Base-by-base conservation (phyloP, 768 basidiomycete genomes). In the Russula virescens region DNA sequence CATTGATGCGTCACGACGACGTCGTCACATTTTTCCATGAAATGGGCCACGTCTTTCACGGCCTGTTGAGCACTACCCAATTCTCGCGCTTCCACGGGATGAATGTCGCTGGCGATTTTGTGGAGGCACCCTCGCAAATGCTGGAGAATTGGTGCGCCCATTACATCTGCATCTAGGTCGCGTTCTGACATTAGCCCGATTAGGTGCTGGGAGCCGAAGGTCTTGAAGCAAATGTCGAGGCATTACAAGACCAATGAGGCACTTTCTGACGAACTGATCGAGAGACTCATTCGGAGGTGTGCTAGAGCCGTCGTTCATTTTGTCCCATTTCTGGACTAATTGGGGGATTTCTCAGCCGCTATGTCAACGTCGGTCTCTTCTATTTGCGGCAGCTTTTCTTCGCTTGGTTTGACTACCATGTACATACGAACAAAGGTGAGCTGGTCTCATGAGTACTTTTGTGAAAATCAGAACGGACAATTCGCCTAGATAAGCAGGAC, bases 21-120 rank as follows among this genome's bases (percentile, higher is more conserved):
- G 91, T 91, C 1, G 90, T 91, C 13, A 94, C 91, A 0, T 91
- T 94, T 76, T 92, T 94, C 82, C 92, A 94, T 68, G 92, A 93
- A 74, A 89, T 91, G 87, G 90, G 74, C 6, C 77, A 80, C 62
- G 78, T 76, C 28, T 78, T 77, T 72, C 79, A 79, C 64, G 76
- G 76, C 0, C 73, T 95, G 50, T 74, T 91, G 53, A 87, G 85
- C 68, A 78, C 75, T 62, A 91, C 90, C 35, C 81, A 80, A 63
- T 93, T 84, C 70, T 75, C 84, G 23, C 77, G 86, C 16, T 94
- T 94, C 83, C 91, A 94, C 67, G 91, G 92, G 21, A 92, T 89
- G 35, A 81, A 83, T 28, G 87, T 90, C 26, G 87, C 88, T 8
- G 75, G 87, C 6, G 91, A 93, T 72, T 92, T 92, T 65, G 91